Evolutionary conservation across 768 basidiomycete genomes (phyloP).

Genomic region (Lentinula guzmanii): DNA sequence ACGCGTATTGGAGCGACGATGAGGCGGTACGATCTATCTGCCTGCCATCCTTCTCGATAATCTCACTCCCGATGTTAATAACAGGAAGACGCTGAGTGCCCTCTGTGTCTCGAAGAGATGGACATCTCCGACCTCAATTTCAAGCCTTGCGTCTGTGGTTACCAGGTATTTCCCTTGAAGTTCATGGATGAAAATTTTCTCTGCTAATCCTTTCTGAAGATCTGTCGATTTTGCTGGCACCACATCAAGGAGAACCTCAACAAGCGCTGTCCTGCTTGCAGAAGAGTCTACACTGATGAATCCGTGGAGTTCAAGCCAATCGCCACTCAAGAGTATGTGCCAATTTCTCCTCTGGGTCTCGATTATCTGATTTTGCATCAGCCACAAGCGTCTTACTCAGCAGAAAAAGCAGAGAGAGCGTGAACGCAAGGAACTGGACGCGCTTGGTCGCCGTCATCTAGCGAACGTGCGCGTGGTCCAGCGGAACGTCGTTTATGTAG

Average conservation of each 20-base stretch:
- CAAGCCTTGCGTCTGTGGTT: slow-evolving; percentile 97
- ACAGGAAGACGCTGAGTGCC: slow-evolving; percentile 97
- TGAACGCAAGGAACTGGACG: slow-evolving; percentile 91
- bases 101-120: slow-evolving; percentile 97
- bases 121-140: slow-evolving; percentile 99
- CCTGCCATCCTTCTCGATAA: neutral
- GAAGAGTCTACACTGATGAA: slow-evolving; percentile 89
- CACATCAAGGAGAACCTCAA: slow-evolving; percentile 96
- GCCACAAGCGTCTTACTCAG: slow-evolving; percentile 91
- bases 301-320: slow-evolving; percentile 94
- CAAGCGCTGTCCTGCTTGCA: slow-evolving; percentile 93
- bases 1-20: slow-evolving; percentile 97
- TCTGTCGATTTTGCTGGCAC: slow-evolving; percentile 99
- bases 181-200: neutral
- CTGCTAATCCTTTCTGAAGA: slow-evolving; percentile 40
- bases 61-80: slow-evolving; percentile 11
- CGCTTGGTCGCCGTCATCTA: slow-evolving; percentile 76
- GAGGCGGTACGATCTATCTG: slow-evolving; percentile 53
- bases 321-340: slow-evolving; percentile 86
- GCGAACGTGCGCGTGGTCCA: slow-evolving; percentile 96
- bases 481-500: slow-evolving; percentile 92
- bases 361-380: slow-evolving; percentile 22
- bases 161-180: slow-evolving; percentile 57
- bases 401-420: slow-evolving; percentile 94
- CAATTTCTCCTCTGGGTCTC: neutral